Percentiles rank a stretch among this genome's conserved stretches.
Conservation (phyloP, 78 protist genomes). For the Dictyostelium citrinum region DNA sequence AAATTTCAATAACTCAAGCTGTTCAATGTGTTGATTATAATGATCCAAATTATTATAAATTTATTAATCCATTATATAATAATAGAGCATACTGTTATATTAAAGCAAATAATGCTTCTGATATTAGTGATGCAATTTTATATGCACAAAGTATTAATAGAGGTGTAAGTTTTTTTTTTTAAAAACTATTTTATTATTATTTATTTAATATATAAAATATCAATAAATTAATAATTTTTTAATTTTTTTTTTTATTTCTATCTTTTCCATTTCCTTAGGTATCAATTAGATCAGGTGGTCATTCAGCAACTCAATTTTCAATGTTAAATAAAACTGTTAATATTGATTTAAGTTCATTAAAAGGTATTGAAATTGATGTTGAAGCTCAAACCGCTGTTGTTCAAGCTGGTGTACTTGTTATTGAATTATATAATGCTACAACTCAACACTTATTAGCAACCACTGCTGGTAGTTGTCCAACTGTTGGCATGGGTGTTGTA, state of each 20-base stretch:
- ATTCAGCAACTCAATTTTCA: slow-evolving; percentile 19
- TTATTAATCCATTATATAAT: neutral
- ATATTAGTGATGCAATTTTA: neutral
- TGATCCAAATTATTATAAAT: neutral
- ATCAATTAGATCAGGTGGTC: slow-evolving; percentile 34
- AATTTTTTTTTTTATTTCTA: neutral
- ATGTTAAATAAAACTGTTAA: neutral
- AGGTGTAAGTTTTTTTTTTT: neutral
- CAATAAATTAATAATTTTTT: neutral
- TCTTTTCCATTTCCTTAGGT: neutral
- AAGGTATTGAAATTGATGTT: neutral
- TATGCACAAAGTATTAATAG: neutral
- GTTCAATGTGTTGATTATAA: neutral
- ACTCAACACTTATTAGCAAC: neutral
- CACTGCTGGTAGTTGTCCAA: slow-evolving; percentile 56
- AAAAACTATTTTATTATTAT: neutral
- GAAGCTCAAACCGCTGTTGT: neutral
- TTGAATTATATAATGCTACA: slow-evolving; percentile 1
- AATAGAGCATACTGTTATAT: neutral
- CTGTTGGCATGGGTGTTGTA: slow-evolving; percentile 10
- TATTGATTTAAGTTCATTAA: slow-evolving; percentile 28
- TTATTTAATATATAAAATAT: no score
- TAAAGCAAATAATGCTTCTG: neutral
- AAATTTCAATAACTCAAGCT: neutral
- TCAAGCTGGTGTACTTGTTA: neutral